phyloP scores from a whole-genome alignment of 73 alveolate genomes.

The Stentor roeselii region DNA sequence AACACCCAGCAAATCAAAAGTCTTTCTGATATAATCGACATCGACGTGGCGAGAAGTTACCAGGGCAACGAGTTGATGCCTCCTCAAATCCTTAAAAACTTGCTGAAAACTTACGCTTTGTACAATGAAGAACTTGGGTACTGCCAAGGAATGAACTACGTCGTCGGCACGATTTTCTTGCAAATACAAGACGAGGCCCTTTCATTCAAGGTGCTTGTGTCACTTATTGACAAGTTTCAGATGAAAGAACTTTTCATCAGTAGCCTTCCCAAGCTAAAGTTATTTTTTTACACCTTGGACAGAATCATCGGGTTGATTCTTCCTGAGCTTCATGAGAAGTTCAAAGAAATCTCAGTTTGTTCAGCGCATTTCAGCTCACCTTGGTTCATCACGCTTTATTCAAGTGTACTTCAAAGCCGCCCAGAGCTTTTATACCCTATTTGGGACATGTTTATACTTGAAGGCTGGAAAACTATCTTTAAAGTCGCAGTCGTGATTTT shows the following conservation, averaged over 20 bases:
- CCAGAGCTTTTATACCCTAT: conserved; percentile 45
- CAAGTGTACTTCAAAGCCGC: conserved; percentile 58
- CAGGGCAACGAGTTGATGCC: background rate
- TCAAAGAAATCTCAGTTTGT: conserved; percentile 52
- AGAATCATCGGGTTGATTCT: conserved; percentile 65
- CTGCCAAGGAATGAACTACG: conserved; percentile 56
- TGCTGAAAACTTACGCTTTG: conserved; percentile 46
- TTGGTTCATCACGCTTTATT: conserved; percentile 87
- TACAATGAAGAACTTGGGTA: conserved; percentile 53
- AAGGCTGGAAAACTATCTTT: conserved; percentile 62
- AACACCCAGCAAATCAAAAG: background rate
- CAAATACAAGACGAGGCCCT: conserved; percentile 44
- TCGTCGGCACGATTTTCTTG: conserved; percentile 46
- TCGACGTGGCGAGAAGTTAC: conserved; percentile 63
- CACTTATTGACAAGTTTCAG: conserved; percentile 24
- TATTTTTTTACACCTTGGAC: conserved; percentile 79
- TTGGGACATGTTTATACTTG: conserved; percentile 50
- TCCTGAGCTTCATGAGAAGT: conserved; percentile 76
- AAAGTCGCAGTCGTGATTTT: conserved; percentile 42
- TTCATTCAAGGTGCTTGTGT: conserved; percentile 37
- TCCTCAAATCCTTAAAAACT: conserved; percentile 35
- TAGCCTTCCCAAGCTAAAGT: conserved; percentile 69
- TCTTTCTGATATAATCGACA: conserved; percentile 51
- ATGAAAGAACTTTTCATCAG: conserved; percentile 19
- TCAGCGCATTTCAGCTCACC: conserved; percentile 68